These are phyloP conservation scores for Mollisiaceae sp. DNA, from an alignment of 2,329 filamentous ascomycete species.

Conservation along the genomic window DNA sequence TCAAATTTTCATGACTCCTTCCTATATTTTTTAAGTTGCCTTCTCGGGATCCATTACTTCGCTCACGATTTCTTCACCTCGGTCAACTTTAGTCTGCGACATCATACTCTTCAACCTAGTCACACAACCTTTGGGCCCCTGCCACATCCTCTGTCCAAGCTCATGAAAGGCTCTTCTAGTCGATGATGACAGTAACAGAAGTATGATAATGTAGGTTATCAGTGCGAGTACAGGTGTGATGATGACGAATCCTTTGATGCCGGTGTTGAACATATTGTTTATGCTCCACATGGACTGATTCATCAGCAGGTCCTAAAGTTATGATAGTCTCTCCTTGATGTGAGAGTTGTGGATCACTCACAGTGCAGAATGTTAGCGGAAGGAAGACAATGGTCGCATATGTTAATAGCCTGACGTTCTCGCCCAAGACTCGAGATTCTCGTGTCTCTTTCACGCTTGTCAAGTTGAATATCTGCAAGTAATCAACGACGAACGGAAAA, in stretches of 20 bases:
- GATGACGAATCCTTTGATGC: constrained; percentile 8
- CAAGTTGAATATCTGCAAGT: constrained; percentile 6
- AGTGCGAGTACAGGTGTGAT: constrained; percentile 1
- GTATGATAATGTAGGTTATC: constrained; percentile 4
- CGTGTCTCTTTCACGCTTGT: constrained; percentile 17
- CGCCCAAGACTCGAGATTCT: constrained; percentile 12
- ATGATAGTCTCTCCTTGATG: too few relatives aligned
- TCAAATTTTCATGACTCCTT: not conserved
- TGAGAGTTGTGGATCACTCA: not conserved
- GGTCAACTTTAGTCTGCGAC: not conserved
- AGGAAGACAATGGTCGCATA: constrained; percentile 19
- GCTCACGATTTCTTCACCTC: not conserved
- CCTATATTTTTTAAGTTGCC: not conserved
- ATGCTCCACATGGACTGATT: constrained; percentile 17
- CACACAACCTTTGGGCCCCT: not conserved
- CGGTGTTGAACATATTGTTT: constrained; percentile 14
- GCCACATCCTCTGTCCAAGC: not conserved
- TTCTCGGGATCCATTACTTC: not conserved
- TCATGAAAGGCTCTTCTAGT: not conserved
- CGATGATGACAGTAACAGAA: not conserved
- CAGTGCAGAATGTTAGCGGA: constrained; percentile 20
- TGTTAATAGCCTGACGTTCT: constrained; percentile 20
- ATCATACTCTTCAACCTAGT: not conserved
- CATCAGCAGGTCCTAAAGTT: not conserved
- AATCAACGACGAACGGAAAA: not conserved